phyloP scores from a whole-genome alignment of 305 asterid species.

The Fraxinus xanthoxyloides region DNA sequence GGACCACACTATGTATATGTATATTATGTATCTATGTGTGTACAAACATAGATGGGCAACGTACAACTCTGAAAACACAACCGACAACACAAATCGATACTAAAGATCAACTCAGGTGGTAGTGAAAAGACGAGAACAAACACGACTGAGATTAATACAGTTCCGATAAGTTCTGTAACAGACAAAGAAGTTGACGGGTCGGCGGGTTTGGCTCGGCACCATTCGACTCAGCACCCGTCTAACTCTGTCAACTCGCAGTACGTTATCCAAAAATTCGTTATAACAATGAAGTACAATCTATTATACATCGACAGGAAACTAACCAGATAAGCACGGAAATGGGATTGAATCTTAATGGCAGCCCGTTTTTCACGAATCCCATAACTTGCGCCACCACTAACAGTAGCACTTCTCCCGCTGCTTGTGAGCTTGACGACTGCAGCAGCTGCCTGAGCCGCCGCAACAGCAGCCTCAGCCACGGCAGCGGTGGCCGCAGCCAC shows the following conservation, averaged over 20 bases:
- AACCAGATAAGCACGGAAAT: constrained; percentile 87
- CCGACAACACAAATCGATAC: not conserved
- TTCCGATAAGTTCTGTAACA: constrained; percentile 8
- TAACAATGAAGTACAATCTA: not conserved
- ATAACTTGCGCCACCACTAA: constrained; percentile 13
- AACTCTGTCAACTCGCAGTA: not conserved
- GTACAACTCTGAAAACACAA: not conserved
- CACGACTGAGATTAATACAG: not conserved
- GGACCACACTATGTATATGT: not conserved
- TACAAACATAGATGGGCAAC: not conserved
- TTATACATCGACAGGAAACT: constrained; percentile 20
- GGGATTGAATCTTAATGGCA: constrained; percentile 80
- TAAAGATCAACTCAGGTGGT: constrained; percentile 2
- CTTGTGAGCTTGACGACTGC: constrained; percentile 64
- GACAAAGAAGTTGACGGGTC: constrained; percentile 5
- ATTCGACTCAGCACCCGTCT: not conserved
- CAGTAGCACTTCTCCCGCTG: constrained; percentile 44
- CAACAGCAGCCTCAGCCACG: constrained; percentile 80
- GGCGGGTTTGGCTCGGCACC: constrained; percentile 22
- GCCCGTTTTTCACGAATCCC: constrained; percentile 51
- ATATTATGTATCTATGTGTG: not conserved
- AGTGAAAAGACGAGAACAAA: constrained; percentile 6
- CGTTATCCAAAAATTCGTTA: not conserved
- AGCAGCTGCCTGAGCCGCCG: constrained; percentile 83
- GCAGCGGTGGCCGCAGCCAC: constrained; percentile 79